Conservation (phyloP, 257 asterid genomes). For the Solanum lycopersicoides region DNA sequence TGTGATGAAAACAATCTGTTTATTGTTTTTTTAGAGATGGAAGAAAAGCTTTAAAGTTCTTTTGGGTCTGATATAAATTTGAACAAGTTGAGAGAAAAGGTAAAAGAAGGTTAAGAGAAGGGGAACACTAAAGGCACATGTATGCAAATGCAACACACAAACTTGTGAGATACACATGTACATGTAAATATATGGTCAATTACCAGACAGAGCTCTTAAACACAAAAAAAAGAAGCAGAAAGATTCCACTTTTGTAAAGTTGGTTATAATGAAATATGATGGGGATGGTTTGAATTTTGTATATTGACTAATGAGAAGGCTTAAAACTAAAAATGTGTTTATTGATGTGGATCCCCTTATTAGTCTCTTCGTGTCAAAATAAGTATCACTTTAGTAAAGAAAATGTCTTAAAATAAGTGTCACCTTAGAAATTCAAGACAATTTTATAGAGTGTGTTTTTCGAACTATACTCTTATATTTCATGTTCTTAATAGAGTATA, state of each 20-base stretch:
- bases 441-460: background rate
- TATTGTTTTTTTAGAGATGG: background rate
- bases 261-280: background rate
- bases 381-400: background rate
- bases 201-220: background rate
- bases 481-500: background rate
- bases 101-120: background rate
- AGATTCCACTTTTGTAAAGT: background rate
- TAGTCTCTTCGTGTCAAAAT: background rate
- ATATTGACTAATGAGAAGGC: background rate
- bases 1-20: background rate
- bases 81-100: background rate
- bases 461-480: background rate
- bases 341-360: background rate
- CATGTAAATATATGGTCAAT: background rate
- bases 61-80: background rate
- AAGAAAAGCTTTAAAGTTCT: background rate
- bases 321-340: background rate
- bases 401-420: accelerated
- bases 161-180: background rate
- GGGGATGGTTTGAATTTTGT: background rate
- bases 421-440: background rate
- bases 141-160: conserved; percentile 1
- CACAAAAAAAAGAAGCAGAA: background rate
- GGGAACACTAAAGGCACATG: background rate